Base-by-base conservation (phyloP, 106 monocot genomes). In the Phalaenopsis aphrodite region DNA sequence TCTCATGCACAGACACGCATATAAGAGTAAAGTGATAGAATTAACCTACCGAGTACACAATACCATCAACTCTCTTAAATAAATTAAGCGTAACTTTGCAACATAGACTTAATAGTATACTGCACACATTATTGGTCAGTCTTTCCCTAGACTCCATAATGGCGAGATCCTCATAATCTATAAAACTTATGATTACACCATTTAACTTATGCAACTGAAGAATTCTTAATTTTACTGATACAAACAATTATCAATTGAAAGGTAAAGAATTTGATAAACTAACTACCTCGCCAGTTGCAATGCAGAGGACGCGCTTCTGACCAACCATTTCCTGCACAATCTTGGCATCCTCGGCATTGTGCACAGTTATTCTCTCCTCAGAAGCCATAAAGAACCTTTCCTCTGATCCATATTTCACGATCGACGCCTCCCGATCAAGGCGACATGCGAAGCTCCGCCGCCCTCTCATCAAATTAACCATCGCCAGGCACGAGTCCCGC, bases 391-490 rank as follows among this genome's bases (percentile, higher is more conserved):
- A 87, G 75, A 98, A 98, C 74, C 78, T 87, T 19, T 79, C 88
- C 15, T 67, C 92, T 6, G 72, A 65, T 5, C 78, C 78, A 64
- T 93, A 98, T 83, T 66, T 85, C 12, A 98, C 92, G 16, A 88
- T 74, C 2, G 88, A 80, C 24, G 98, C 92, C 80, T 94, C 94
- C 23, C 78, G 85, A 42, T 82, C 92, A 21, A 98, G 75, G 56
- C 88, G 81, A 77, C 94, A 92, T 17, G 65, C 78, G 85, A 98
- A 98, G 77, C 89, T 94, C 72, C 88, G 78, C 75, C 92, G 58
- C 2, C 94, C 98, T 21, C 94, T 85, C 24, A 94, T 79, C 43
- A 98, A 81, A 75, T 98, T 98, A 42, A 98, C 72, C 90, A 98
- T 92, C 12, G 88, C 94, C 30, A 98, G 71, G 67, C 89, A 80